These are phyloP conservation scores for Iris macrosiphon DNA, from an alignment of 106 monocot genomes.

Conservation along the genomic window DNA sequence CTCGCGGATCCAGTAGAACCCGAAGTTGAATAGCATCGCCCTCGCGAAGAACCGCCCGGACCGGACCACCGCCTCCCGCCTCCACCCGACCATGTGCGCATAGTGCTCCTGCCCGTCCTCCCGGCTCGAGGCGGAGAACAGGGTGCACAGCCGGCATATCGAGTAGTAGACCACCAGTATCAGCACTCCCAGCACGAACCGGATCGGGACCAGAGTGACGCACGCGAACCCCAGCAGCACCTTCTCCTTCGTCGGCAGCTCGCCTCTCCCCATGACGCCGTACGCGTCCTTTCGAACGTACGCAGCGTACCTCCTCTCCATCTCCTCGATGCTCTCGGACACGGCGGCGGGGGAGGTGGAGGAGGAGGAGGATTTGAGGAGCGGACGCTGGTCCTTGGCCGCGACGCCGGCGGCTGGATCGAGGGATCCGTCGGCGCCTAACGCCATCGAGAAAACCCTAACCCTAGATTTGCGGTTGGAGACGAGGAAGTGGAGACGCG, in stretches of 20 bases:
- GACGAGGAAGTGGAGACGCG: no score
- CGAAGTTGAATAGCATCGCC: constrained; percentile 60
- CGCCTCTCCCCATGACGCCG: constrained; percentile 9
- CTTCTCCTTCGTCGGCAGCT: constrained; percentile 41
- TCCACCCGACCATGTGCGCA: constrained; percentile 67
- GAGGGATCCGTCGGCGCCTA: background rate
- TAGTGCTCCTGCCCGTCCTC: constrained; percentile 56
- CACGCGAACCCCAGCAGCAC: constrained; percentile 48
- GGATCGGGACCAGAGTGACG: constrained; percentile 65
- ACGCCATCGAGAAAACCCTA: no score
- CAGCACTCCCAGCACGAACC: constrained; percentile 44
- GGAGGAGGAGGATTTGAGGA: background rate
- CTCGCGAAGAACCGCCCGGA: constrained; percentile 52
- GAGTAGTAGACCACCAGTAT: constrained; percentile 60
- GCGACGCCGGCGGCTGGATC: background rate
- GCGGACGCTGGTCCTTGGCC: constrained; percentile 3
- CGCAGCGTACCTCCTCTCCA: constrained; percentile 10
- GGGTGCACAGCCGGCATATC: constrained; percentile 76
- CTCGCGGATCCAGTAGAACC: constrained; percentile 78
- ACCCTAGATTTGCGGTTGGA: no score
- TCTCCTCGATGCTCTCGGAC: background rate
- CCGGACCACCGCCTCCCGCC: constrained; percentile 51
- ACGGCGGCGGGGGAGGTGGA: background rate
- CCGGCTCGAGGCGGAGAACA: constrained; percentile 49
- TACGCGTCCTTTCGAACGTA: constrained; percentile 7